These are phyloP conservation scores for Exophiala lecanii-corni DNA, from an alignment of 2,329 filamentous ascomycete species.

Conservation along the genomic window DNA sequence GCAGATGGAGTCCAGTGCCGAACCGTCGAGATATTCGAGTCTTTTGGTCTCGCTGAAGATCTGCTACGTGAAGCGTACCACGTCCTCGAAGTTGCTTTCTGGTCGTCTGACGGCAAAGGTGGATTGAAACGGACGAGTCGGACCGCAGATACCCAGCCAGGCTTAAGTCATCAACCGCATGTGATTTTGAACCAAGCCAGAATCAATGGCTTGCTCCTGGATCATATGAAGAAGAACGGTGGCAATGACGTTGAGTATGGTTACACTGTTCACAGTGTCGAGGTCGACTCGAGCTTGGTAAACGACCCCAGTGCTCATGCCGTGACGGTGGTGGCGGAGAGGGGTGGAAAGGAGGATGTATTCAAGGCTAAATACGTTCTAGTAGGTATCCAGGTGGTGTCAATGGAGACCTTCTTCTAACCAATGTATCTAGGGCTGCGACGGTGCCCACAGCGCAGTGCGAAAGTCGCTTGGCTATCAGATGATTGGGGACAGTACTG, in stretches of 20 bases:
- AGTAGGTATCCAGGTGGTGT: slow-evolving; percentile 34
- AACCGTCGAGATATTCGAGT: slow-evolving; percentile 60
- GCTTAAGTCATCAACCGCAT: slow-evolving; percentile 51
- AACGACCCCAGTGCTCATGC: slow-evolving; percentile 39
- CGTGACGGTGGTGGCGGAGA: slow-evolving; percentile 42
- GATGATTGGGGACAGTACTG: slow-evolving; percentile 57
- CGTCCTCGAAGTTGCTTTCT: slow-evolving; percentile 55
- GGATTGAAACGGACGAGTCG: slow-evolving; percentile 46
- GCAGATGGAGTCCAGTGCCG: slow-evolving; percentile 61
- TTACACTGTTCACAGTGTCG: slow-evolving; percentile 46
- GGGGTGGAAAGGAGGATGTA: slow-evolving; percentile 36
- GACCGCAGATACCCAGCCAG: slow-evolving; percentile 51
- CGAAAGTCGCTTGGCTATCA: slow-evolving; percentile 39
- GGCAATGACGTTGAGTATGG: slow-evolving; percentile 52
- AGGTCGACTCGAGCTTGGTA: slow-evolving; percentile 44
- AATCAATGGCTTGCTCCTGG: slow-evolving; percentile 52
- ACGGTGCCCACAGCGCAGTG: slow-evolving; percentile 44
- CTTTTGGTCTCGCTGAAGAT: slow-evolving; percentile 51
- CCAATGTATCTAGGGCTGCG: slow-evolving; percentile 37
- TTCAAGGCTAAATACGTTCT: slow-evolving; percentile 31
- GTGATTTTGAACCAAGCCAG: slow-evolving; percentile 55
- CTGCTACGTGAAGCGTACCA: slow-evolving; percentile 56
- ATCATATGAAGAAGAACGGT: slow-evolving; percentile 42
- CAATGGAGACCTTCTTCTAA: not conserved
- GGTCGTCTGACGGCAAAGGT: slow-evolving; percentile 33